phyloP scores from a whole-genome alignment of 768 basidiomycete genomes.

The Rhizopogon rudus region DNA sequence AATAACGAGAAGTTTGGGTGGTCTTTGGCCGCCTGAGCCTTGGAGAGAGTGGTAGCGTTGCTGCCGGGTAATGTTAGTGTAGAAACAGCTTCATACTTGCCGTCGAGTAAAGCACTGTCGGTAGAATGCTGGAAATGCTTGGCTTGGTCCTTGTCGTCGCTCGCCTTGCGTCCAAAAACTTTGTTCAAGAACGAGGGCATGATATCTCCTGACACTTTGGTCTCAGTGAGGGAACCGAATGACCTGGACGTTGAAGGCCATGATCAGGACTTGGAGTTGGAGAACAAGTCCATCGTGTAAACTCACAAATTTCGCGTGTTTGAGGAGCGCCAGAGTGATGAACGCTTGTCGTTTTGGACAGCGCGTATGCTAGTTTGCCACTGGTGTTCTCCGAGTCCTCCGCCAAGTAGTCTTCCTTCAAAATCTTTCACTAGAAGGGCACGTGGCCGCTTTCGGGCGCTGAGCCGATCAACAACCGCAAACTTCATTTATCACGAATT shows the following conservation, averaged over 20 bases:
- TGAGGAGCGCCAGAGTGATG: not conserved
- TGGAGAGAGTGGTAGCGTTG: conserved; percentile 13
- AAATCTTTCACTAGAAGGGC: not conserved
- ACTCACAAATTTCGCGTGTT: not conserved
- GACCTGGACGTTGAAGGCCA: not conserved
- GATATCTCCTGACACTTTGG: conserved; percentile 12
- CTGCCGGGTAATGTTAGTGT: conserved; percentile 35
- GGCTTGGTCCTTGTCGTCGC: conserved; percentile 42
- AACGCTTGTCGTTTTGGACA: not conserved
- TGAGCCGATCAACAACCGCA: not conserved
- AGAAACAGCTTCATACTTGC: conserved; percentile 70
- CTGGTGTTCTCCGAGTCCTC: not conserved
- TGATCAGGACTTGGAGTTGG: not conserved
- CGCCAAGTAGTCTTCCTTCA: not conserved
- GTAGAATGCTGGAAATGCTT: conserved; percentile 29
- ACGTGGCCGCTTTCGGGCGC: not conserved
- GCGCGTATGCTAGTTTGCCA: not conserved
- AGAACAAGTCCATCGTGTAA: too few species aligned
- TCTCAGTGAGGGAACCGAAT: conserved; percentile 9
- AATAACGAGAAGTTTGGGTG: conserved; percentile 43
- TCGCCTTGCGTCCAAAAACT: conserved; percentile 71
- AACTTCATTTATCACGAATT: not conserved
- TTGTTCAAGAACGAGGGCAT: conserved; percentile 73
- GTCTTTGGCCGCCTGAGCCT: conserved; percentile 24
- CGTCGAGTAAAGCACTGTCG: conserved; percentile 54